Percentiles rank a stretch among this genome's conserved stretches.
phyloP scores from a whole-genome alignment of 2,329 filamentous ascomycete species.

The Hypoxylon sp. region DNA sequence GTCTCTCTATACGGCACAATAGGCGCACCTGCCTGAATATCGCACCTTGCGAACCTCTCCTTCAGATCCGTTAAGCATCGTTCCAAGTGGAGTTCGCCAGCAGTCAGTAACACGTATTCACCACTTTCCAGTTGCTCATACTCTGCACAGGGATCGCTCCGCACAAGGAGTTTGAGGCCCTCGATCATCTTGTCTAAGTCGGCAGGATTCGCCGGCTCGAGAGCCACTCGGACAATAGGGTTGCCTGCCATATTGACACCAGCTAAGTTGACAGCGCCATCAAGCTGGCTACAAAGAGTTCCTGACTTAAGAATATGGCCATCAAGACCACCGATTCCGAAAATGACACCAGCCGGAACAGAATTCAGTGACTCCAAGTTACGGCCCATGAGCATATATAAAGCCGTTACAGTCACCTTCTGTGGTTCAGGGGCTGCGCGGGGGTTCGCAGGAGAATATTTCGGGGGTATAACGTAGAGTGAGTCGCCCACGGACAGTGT shows the following conservation, averaged over 20 bases:
- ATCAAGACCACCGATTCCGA: conserved; percentile 93
- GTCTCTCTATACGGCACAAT: conserved; percentile 98
- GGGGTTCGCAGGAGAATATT: conserved; percentile 87
- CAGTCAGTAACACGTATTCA: conserved; percentile 94
- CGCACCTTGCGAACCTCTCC: conserved; percentile 92
- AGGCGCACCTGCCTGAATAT: conserved; percentile 92
- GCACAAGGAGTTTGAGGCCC: conserved; percentile 87
- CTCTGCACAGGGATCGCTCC: conserved; percentile 95
- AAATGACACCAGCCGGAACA: conserved; percentile 94
- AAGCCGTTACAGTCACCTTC: conserved; percentile 85
- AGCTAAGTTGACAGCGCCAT: conserved; percentile 90
- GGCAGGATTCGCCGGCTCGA: conserved; percentile 92
- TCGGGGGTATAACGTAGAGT: conserved; percentile 91
- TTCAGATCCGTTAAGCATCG: conserved; percentile 92
- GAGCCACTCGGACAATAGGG: conserved; percentile 93
- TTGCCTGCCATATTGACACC: conserved; percentile 84
- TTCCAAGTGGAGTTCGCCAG: conserved; percentile 94
- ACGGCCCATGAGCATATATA: conserved; percentile 97
- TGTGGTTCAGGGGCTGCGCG: conserved; percentile 80
- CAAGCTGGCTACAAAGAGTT: conserved; percentile 88
- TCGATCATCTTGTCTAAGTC: conserved; percentile 96
- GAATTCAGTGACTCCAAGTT: conserved; percentile 85
- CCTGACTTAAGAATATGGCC: conserved; percentile 96
- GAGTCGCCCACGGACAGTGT: conserved; percentile 90
- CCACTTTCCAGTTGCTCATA: conserved; percentile 95